A percentile compares a stretch with the other conserved stretches of the same genome.
Evolutionary conservation across 805 yeast genomes (phyloP).

Genomic region (Kodamaea nitidulidarum): DNA sequence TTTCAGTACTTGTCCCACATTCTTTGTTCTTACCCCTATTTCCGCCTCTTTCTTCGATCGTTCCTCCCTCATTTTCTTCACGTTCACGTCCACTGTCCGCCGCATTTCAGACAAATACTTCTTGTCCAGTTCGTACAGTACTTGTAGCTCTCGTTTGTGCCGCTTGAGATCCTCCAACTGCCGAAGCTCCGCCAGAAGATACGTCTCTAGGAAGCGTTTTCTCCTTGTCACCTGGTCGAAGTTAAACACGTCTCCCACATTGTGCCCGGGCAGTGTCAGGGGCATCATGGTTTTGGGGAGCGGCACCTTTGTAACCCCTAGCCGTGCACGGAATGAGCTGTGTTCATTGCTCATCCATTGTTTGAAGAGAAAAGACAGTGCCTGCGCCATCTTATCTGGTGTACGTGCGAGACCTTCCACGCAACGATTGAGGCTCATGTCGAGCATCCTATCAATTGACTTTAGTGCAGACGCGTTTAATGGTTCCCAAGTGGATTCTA

Average conservation of each 20-base stretch:
- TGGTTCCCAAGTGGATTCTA: constrained; percentile 30
- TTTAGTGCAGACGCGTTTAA: constrained; percentile 14
- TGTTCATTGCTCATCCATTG: constrained; percentile 22
- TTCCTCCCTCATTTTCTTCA: constrained; percentile 6
- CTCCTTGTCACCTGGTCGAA: constrained; percentile 24
- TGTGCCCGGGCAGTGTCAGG: constrained; percentile 7
- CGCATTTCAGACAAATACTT: constrained; percentile 30
- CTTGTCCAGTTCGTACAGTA: constrained; percentile 28
- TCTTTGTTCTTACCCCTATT: background rate
- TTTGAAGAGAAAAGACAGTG: constrained; percentile 21
- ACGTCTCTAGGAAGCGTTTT: constrained; percentile 30
- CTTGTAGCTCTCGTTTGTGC: constrained; percentile 21
- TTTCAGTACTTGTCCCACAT: background rate
- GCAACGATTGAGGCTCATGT: constrained; percentile 24
- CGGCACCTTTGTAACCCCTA: constrained; percentile 26
- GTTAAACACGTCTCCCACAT: constrained; percentile 16
- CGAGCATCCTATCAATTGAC: constrained; percentile 22
- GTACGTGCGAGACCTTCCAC: constrained; percentile 14
- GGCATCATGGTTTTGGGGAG: constrained; percentile 16
- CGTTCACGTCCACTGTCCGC: constrained; percentile 15
- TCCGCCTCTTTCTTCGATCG: constrained; percentile 2
- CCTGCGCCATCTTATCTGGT: constrained; percentile 17
- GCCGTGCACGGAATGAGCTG: constrained; percentile 23
- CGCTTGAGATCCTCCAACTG: constrained; percentile 32
- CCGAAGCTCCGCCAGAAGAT: constrained; percentile 37